Evolutionary conservation across 208 protist species (phyloP).

Genomic region (Phytomonas francai): DNA sequence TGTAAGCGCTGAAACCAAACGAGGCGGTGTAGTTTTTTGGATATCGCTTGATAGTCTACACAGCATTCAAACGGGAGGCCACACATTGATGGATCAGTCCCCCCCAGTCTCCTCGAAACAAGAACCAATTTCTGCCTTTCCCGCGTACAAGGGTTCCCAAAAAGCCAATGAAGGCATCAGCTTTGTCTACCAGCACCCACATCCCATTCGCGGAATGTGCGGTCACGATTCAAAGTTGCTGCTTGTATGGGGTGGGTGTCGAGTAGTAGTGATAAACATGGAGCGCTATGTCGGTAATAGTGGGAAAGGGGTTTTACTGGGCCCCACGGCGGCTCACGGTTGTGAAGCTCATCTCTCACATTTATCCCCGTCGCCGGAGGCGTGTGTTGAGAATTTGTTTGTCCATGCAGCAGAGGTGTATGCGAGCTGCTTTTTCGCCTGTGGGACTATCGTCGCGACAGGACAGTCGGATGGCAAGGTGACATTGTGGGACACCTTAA

Average conservation of each 20-base stretch:
- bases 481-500: slow-evolving; percentile 61
- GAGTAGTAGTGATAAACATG: slow-evolving; percentile 48
- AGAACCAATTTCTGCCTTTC: background rate
- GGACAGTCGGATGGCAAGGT: slow-evolving; percentile 76
- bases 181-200: slow-evolving; percentile 36
- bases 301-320: background rate
- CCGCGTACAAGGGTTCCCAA: background rate
- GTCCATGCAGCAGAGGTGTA: slow-evolving; percentile 55
- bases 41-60: slow-evolving; percentile 22
- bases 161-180: background rate
- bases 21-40: slow-evolving; percentile 49
- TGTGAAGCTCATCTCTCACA: background rate
- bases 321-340: background rate
- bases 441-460: slow-evolving; percentile 57
- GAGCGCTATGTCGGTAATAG: slow-evolving; percentile 18
- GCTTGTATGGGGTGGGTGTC: slow-evolving; percentile 60
- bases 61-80: background rate
- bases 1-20: background rate
- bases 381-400: slow-evolving; percentile 20
- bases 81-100: background rate
- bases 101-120: background rate
- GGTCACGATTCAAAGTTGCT: slow-evolving; percentile 29
- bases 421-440: slow-evolving; percentile 66
- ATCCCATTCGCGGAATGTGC: slow-evolving; percentile 39
- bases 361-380: background rate